These are phyloP conservation scores for Candida tammaniensis DNA, from an alignment of 805 yeast species.

Conservation along the genomic window DNA sequence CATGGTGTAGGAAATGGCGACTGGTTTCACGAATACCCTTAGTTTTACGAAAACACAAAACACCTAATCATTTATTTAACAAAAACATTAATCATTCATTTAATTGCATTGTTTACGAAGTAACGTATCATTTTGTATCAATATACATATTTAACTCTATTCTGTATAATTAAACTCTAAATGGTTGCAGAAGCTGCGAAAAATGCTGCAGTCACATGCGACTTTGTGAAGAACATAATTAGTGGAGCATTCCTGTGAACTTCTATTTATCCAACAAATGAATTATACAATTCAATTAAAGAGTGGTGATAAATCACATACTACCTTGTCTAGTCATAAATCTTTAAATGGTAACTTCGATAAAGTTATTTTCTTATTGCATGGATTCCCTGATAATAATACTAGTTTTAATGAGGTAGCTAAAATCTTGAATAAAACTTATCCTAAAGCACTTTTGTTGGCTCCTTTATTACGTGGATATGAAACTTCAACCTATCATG, in stretches of 20 bases:
- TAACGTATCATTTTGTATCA: too few species aligned
- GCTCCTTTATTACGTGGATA: conserved; percentile 40
- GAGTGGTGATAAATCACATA: conserved; percentile 11
- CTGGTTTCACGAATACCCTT: conserved; percentile 21
- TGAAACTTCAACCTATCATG: conserved; percentile 28
- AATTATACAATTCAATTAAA: conserved; percentile 6
- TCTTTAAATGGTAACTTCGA: conserved; percentile 5
- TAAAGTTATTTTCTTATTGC: conserved; percentile 25
- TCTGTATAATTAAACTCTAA: not conserved
- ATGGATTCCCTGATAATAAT: conserved; percentile 41
- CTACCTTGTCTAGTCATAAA: conserved; percentile 9
- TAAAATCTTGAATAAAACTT: conserved; percentile 14
- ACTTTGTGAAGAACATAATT: too few species aligned
- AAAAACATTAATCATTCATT: not conserved
- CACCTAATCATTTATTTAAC: not conserved
- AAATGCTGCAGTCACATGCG: too few species aligned
- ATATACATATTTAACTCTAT: not conserved
- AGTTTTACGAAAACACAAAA: not conserved
- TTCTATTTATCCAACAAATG: too few species aligned
- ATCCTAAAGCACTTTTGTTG: conserved; percentile 19
- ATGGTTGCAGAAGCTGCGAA: too few species aligned
- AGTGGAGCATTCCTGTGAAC: too few species aligned
- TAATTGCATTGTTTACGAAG: not conserved
- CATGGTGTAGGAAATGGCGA: conserved; percentile 10
- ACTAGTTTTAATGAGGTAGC: conserved; percentile 22